Base-by-base conservation (phyloP, 208 protist species). In the Trypanosoma mega region DNA sequence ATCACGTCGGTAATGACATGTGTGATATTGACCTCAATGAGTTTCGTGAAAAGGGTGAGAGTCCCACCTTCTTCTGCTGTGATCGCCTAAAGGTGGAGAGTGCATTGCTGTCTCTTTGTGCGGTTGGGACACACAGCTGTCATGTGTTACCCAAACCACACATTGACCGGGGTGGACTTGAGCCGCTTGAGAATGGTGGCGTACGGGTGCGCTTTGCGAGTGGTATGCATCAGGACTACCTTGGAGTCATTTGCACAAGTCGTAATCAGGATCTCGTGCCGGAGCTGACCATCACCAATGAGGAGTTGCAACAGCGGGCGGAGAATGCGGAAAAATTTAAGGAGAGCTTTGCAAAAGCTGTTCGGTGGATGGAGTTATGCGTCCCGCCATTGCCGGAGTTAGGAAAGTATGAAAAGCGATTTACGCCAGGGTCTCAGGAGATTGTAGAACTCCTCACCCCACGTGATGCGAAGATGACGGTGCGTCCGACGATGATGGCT, bases 61-160 rank as follows among this genome's bases (percentile, higher is more conserved):
- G 83, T 47, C 88, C 88, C n/a, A 96, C 92, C 2, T 97, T 97
- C 71, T 97, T 94, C 60, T 94, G 85, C 76, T 97, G 89, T 48
- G 87, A 97, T 50, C 73, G 89, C 0, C 74, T 82, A 9, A 93
- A 94, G 65, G 78, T 97, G 45, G 82, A 93, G 68, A 74, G 75
- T 2, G 80, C 85, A 39, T 61, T 97, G 66, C 57, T 97, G 24
- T 91, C 87, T 24, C 70, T 96, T 37, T 96, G 90, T 53, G 59
- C 80, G 62, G 68, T 92, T 24, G 90, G 90, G 49, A 60, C 72
- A 9, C 85, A 94, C 73, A 82, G 83, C 68, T 96, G 90, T 63
- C 82, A 84, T 33, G 75, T 94, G 51, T 54, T 93, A 44, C 85
- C 87, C 9, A 85, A 92, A 62, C 74, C 90, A 8, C 58, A 75